Base-by-base conservation (phyloP, 305 asterid genomes). In the Solanum aculeatissimum region DNA sequence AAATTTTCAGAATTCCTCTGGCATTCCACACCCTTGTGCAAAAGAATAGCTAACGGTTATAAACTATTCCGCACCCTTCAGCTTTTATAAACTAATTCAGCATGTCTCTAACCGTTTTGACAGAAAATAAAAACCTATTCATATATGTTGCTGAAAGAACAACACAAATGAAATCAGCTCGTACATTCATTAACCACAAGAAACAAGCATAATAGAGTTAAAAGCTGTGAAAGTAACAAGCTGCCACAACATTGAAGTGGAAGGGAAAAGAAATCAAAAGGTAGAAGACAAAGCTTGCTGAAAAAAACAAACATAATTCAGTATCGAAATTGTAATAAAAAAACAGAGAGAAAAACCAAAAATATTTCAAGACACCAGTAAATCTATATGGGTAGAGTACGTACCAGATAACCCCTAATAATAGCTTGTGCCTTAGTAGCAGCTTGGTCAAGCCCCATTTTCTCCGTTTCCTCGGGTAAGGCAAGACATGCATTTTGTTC, bases 361-460 rank as follows among this genome's bases (percentile, higher is more conserved):
- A 25, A 49, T 8, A 75, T 4, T 49, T 49, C 6, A 49, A 6
- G 6, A 49, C 27, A 77, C 27, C 65, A 49, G 47, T 42, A 40
- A 86, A 55, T 45, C 77, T 49, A 19, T 25, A 65, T 47, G 58
- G 16, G 51, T 14, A 65, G 42, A 55, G 49, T 21, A 80, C 18
- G 70, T 92, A 92, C 94, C 92, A 85, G 85, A 86, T 83, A 86
- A 86, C 96, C 90, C 86, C 93, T 88, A 63, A 90, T 86, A 65
- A 87, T 90, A 79, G 92, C 91, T 88, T 92, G 96, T 25, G 87
- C 87, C 68, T 88, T 86, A n/a, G 78, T 87, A 85, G 94, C 94
- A 83, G 94, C 96, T 90, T 85, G 88, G 49, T 89, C 93, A 83
- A 87, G 92, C 86, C 62, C 87, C 89, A 77, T 77, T 74, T 68